Percentiles rank a stretch among this genome's conserved stretches.
Conservation (phyloP, 169 alveolate genomes). For the Cryptosporidium meleagridis region DNA sequence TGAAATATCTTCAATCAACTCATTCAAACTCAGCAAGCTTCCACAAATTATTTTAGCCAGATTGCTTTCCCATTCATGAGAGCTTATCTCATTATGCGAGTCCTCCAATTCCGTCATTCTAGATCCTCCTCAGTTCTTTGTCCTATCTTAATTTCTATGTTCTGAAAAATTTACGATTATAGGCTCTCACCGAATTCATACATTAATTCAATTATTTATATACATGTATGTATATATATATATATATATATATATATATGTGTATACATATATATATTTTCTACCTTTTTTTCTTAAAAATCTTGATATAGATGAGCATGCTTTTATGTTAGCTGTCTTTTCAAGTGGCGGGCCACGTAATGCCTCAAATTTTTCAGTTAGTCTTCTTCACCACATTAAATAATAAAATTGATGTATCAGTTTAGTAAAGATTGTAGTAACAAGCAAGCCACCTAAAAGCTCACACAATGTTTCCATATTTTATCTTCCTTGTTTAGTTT, state of each 20-base stretch:
- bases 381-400: slow-evolving; percentile 52
- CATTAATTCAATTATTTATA: neutral
- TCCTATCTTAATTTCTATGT: slow-evolving; percentile 25
- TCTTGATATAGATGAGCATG: slow-evolving; percentile 46
- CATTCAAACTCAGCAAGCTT: slow-evolving; percentile 31
- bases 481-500: neutral
- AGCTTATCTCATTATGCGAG: slow-evolving; percentile 19
- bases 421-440: too few relatives aligned
- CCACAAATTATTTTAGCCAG: slow-evolving; percentile 67
- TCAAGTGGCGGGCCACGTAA: slow-evolving; percentile 75
- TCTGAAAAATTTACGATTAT: neutral
- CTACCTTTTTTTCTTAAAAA: neutral
- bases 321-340: slow-evolving; percentile 64
- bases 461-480: neutral
- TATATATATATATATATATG: too few relatives aligned
- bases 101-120: slow-evolving; percentile 22
- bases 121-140: neutral
- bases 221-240: neutral
- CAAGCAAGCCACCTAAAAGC: neutral
- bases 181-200: neutral
- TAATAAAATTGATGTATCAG: too few relatives aligned
- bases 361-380: slow-evolving; percentile 38
- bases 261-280: too few relatives aligned
- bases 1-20: slow-evolving; percentile 7
- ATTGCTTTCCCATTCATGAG: slow-evolving; percentile 66